Evolutionary conservation across 345 rosid species (phyloP).

Genomic region (Lenwebbia sp.): DNA sequence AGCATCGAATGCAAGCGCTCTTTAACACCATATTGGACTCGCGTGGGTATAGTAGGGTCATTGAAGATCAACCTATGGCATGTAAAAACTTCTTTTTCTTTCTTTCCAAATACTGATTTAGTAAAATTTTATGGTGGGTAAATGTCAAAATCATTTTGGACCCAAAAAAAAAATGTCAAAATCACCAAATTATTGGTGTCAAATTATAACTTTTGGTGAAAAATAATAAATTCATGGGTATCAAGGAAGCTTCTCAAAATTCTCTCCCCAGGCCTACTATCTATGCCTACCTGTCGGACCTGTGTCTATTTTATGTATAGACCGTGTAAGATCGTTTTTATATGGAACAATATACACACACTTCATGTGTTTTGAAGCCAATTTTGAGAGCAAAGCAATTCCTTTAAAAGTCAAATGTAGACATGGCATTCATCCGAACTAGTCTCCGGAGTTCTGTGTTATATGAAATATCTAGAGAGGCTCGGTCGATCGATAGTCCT

Average conservation of each 20-base stretch:
- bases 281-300: not conserved
- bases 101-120: not conserved
- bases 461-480: not conserved
- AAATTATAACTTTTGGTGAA: not conserved
- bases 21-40: not conserved
- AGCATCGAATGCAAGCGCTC: not conserved
- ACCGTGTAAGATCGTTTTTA: not conserved
- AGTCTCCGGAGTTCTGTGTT: not conserved
- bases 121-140: not conserved
- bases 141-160: not conserved
- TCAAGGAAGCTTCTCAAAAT: not conserved
- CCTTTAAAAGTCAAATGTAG: not conserved
- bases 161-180: not conserved
- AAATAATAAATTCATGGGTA: not conserved
- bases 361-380: no score
- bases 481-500: not conserved
- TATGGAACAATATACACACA: no score
- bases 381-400: not conserved
- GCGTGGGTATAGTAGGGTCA: not conserved
- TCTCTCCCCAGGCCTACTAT: not conserved
- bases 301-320: not conserved
- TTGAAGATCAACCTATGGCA: not conserved
- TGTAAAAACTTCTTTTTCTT: not conserved
- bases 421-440: not conserved
- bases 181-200: not conserved